Percentiles rank a stretch among this genome's conserved stretches.
Conservation (phyloP, 139 green algal genomes). For the Tetraselmis striata region DNA sequence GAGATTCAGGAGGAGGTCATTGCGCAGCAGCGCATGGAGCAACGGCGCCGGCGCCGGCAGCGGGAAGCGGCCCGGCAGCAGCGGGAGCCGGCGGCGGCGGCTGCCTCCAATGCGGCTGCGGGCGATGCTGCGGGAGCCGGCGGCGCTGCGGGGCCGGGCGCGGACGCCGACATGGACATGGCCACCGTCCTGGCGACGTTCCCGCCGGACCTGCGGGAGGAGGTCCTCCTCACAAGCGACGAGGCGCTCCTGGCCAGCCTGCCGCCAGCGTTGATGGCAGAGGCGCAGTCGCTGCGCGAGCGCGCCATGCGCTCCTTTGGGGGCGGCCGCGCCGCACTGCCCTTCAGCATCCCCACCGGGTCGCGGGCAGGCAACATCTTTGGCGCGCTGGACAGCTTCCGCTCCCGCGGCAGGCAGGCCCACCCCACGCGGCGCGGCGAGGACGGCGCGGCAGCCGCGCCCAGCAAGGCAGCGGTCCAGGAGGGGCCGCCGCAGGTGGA, state of each 20-base stretch:
- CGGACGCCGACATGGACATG: slow-evolving; percentile 64
- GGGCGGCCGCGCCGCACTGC: neutral
- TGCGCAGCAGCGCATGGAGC: slow-evolving; percentile 52
- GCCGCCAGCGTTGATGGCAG: slow-evolving; percentile 64
- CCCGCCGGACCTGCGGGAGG: slow-evolving; percentile 79
- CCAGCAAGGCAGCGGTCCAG: neutral
- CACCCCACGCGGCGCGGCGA: neutral
- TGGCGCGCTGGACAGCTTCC: neutral
- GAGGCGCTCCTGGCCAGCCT: slow-evolving; percentile 70
- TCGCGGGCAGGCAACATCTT: neutral
- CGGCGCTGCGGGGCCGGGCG: neutral
- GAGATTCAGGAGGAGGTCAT: slow-evolving; percentile 90
- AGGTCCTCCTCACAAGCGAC: slow-evolving; percentile 57
- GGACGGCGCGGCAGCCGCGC: neutral
- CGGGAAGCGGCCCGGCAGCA: slow-evolving; percentile 3
- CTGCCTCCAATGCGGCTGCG: slow-evolving; percentile 7
- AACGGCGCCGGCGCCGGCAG: slow-evolving; percentile 12
- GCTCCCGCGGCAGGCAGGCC: neutral
- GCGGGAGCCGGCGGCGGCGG: slow-evolving; percentile 11
- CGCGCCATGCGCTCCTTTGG: slow-evolving; percentile 11
- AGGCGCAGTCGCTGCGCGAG: slow-evolving; percentile 62
- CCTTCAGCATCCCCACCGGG: neutral
- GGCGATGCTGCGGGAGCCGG: slow-evolving; percentile 3
- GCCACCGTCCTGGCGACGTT: slow-evolving; percentile 78
- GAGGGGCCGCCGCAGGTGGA: slow-evolving; percentile 58